Evolutionary conservation across 2,329 filamentous ascomycete species (phyloP), one percentile per base, ranked within the genome.

Genomic region (Fusarium verrucosum): DNA sequence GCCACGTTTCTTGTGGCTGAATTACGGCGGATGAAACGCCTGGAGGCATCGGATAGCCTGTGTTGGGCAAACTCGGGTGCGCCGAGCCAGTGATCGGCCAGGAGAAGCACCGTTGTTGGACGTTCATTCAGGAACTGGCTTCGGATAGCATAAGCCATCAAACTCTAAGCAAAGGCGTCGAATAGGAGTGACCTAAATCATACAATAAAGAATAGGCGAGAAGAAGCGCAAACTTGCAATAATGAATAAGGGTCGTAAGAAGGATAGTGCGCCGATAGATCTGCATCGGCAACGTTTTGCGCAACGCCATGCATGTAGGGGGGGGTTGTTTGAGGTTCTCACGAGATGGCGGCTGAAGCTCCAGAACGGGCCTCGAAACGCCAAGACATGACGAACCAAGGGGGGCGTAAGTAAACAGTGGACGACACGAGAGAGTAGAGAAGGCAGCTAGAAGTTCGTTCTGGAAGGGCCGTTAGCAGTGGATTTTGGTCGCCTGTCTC

Each of bases 361-460:
- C 40, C 14, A 56, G 56, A 65, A 42, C 32, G 38, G 55, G 62
- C 61, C 61, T 65, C 56, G 50, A 50, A 62, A 57, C 41, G 62
- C 61, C 49, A 65, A 65, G 61, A 44, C 17, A 19, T 40, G 28
- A 41, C 14, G 25, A 11, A 36, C 46, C 25, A 50, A 47, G 49
- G 55, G 61, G 50, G n/a, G n/a, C n/a, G n/a, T n/a, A n/a, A n/a
- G 25, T 43, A 28, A 25, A 40, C 49, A 26, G 37, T 47, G 33
- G 35, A 30, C n/a, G 35, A 26, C 16, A 47, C 10, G 16, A 25
- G 35, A n/a, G 41, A 32, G n/a, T n/a, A n/a, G 22, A 42, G 47
- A 60, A 62, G 25, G 45, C 40, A 33, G 20, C 26, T 57, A 45
- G 44, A 65, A 40, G 26, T 38, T 50, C 44, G 26, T 38, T 50